A percentile compares a stretch with the other conserved stretches of the same genome.
Conservation (phyloP, 2,329 filamentous ascomycete genomes). For the Ophiostoma quercus region DNA sequence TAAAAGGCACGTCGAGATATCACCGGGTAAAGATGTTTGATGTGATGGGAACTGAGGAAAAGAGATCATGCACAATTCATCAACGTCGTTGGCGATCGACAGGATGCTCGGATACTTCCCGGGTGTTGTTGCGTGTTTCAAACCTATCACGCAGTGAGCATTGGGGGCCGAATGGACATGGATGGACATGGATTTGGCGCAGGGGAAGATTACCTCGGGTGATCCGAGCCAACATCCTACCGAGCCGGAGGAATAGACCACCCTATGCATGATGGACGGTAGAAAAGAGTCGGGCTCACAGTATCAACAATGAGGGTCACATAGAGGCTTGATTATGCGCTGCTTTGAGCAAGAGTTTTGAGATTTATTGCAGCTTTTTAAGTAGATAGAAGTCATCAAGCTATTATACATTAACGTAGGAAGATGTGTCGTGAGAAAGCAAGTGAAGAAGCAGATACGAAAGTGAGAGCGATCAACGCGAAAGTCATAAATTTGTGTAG, state of each 20-base stretch:
- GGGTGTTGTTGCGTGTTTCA: neutral
- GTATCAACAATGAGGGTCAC: neutral
- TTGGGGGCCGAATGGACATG: neutral
- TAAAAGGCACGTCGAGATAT: neutral
- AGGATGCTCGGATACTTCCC: conserved; percentile 1
- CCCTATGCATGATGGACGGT: neutral
- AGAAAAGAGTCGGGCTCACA: neutral
- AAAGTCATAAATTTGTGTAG: neutral
- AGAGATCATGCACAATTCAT: neutral
- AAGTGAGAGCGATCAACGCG: neutral
- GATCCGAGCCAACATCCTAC: neutral
- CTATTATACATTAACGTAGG: neutral
- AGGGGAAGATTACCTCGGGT: neutral
- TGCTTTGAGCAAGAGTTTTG: neutral
- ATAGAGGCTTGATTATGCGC: neutral
- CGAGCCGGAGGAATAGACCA: neutral
- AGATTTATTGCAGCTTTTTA: neutral
- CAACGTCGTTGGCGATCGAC: neutral
- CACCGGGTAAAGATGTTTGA: neutral
- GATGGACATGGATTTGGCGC: neutral
- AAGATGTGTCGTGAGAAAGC: neutral
- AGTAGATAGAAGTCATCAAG: neutral
- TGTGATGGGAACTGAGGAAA: neutral
- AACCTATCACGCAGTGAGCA: neutral
- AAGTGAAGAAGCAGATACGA: neutral